Base-by-base conservation (phyloP, 805 yeast genomes). In the Tetrapisispora taiwanensis region DNA sequence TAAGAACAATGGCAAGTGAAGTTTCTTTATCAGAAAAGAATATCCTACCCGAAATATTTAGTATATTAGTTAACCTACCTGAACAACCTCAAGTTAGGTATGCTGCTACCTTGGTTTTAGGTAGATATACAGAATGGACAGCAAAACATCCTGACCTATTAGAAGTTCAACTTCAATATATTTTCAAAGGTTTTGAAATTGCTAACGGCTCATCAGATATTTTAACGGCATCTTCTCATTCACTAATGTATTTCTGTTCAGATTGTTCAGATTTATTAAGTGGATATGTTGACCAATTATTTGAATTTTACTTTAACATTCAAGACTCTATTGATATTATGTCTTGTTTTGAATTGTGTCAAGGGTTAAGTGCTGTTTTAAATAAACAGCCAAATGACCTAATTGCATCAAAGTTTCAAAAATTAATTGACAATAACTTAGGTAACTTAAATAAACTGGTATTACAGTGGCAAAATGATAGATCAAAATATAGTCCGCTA, bases 91-190 rank as follows among this genome's bases (percentile, higher is more conserved):
- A 86, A 58, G 78, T 92, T 42, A 74, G 95, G 60, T 92, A 90
- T 58, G 94, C 97, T 7, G 88, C 95, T 1, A 87, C 95, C 0
- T 71, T 92, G 56, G 95, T 92, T 1, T 68, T 92, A 34, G 97
- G 98, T n/a, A 73, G 98, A 54, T 92, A 92, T 62, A 85, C 97
- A 1, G 87, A 84, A 65, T 92, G 98, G 97, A 86, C 97, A 0
- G 70, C 88, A 4, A 74, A 78, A 52, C 94, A 92, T 63, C 88
- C 95, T 4, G 81, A 84, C 48, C 82, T 72, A 53, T 69, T 94
- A 47, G 92, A 85, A 62, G 74, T 79, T 39, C 95, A 89, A 62
- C 71, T 92, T 46, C 79, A 82, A 49, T 92, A 88, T 60, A 86
- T 94, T 50, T 82, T 82, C 45, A 72, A 71, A 47, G 95, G 96